A percentile compares a stretch with the other conserved stretches of the same genome.
Conservation (phyloP, 2,329 filamentous ascomycete species). For the Botrytis fragariae region DNA sequence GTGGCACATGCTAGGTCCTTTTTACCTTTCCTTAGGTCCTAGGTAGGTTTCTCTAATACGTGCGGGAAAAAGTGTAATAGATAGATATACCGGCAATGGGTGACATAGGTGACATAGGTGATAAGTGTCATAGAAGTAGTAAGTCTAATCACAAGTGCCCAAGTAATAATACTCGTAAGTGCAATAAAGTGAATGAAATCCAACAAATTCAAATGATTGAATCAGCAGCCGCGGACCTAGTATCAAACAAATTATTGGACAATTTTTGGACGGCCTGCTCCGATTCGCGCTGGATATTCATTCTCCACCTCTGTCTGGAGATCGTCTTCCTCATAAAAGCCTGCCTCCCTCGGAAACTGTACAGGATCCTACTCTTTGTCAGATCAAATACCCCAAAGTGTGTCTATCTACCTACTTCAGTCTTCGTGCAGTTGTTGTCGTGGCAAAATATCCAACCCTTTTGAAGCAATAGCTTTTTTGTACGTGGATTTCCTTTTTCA, state of each 20-base stretch:
- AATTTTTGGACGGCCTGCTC: slow-evolving; percentile 5
- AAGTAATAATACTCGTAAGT: too few species aligned
- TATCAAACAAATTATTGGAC: not conserved
- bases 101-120: not conserved
- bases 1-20: not conserved
- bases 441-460: not conserved
- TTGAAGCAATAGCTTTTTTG: not conserved
- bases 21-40: not conserved
- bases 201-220: not conserved
- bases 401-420: not conserved
- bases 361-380: not conserved
- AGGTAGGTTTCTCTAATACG: too few species aligned
- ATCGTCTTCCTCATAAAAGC: slow-evolving; percentile 6
- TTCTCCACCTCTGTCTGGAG: slow-evolving; percentile 6
- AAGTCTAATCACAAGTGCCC: too few species aligned
- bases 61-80: not conserved
- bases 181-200: not conserved
- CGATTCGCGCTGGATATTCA: slow-evolving; percentile 5
- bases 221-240: not conserved
- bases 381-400: not conserved
- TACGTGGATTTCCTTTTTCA: slow-evolving; percentile 10
- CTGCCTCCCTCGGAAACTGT: not conserved
- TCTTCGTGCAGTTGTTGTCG: not conserved
- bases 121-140: too few species aligned
- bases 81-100: not conserved